Evolutionary conservation across 2,329 filamentous ascomycete genomes (phyloP), one percentile per base, ranked within the genome.

Genomic region (Berkeleyomyces rouxiae): DNA sequence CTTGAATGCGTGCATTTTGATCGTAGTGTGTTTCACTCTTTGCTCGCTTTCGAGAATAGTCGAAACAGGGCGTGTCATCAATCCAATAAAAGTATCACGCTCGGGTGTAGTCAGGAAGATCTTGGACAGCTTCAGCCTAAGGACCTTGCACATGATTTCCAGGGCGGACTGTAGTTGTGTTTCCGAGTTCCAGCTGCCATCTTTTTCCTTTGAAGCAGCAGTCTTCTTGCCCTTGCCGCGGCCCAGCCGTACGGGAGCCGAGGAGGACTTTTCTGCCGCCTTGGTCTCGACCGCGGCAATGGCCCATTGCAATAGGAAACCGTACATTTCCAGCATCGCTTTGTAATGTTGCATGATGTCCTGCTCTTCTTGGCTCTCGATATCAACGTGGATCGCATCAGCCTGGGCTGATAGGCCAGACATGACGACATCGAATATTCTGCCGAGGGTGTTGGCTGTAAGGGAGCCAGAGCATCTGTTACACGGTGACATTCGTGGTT

Each of bases 41-140:
- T 91, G 86, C 73, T 99, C 93, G 72, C 88, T 96, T 75, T 99
- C 93, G 49, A 99, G 78, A 33, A 99, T 82, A 74, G 96, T 83
- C 73, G 97, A 99, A 9, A 96, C 88, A 0, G 93, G 91, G 46
- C 93, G 82, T 0, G 93, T 97, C 68, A 99, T 87, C 0, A 99
- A 79, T 61, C 88, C 85, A 65, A 99, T 87, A 69, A 99, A 96
- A 0, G 90, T 96, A 70, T 99, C 93, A 66, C 92, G 83, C 74
- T 99, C 93, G 58, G 92, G 95, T 0, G 93, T 99, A 0, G 93
- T 99, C 66, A 97, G 75, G 71, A 99, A 99, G 65, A 99, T 92
- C 70, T 89, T 90, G 68, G 87, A 83, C 59, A 99, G 79, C 75
- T 96, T 96, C 70, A 96, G 76, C 73, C 90, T 95, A 73, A 99